Percentiles rank a stretch among this genome's conserved stretches.
phyloP scores from a whole-genome alignment of 2,329 filamentous ascomycete genomes.

The Colletotrichum simmondsii region DNA sequence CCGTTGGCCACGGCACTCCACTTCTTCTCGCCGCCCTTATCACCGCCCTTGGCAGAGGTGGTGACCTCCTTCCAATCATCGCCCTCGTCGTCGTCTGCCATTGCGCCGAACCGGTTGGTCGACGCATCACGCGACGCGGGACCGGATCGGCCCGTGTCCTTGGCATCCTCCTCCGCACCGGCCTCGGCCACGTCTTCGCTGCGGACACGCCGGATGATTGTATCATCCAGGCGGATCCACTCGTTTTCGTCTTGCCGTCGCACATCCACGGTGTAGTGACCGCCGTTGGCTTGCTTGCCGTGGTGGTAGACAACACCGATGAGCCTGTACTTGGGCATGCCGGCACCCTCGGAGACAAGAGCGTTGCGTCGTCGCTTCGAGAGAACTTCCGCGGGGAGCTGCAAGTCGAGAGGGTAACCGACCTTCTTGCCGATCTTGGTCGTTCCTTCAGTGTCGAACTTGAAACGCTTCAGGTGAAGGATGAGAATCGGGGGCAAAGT shows the following conservation, averaged over 20 bases:
- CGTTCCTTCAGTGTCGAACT: conserved; percentile 90
- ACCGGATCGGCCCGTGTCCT: conserved; percentile 75
- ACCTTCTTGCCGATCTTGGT: conserved; percentile 99
- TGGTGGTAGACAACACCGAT: conserved; percentile 97
- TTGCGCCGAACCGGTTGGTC: conserved; percentile 80
- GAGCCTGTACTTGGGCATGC: conserved; percentile 84
- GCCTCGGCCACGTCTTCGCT: conserved; percentile 90
- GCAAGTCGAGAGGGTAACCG: conserved; percentile 92
- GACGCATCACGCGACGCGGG: conserved; percentile 49
- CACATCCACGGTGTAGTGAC: conserved; percentile 98
- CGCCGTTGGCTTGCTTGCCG: conserved; percentile 94
- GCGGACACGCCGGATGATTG: conserved; percentile 84
- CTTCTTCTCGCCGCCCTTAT: conserved; percentile 75
- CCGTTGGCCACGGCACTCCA: conserved; percentile 76
- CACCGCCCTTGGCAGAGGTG: conserved; percentile 45
- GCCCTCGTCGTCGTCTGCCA: conserved; percentile 73
- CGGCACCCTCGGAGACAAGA: conserved; percentile 71
- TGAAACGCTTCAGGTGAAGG: conserved; percentile 95
- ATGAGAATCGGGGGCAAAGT: conserved; percentile 91
- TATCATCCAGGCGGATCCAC: conserved; percentile 97
- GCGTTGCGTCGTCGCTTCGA: conserved; percentile 78
- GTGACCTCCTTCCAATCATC: conserved; percentile 89
- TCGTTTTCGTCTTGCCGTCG: conserved; percentile 93
- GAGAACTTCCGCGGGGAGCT: conserved; percentile 91
- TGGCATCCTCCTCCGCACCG: conserved; percentile 81